Evolutionary conservation across 2,329 filamentous ascomycete species (phyloP).

Genomic region (Raffaelea deltoideospora): DNA sequence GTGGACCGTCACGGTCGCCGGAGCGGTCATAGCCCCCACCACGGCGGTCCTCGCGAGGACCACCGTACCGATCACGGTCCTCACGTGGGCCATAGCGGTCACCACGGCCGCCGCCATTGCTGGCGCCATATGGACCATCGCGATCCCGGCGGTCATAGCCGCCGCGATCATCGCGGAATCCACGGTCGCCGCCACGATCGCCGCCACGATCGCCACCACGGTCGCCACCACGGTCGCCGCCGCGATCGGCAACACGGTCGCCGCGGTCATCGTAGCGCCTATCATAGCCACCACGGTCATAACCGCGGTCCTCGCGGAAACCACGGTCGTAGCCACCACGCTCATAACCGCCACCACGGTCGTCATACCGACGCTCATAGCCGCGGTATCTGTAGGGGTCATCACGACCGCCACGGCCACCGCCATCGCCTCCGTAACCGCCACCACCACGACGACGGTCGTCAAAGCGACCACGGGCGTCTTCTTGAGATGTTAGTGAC

Average conservation of each 20-base stretch:
- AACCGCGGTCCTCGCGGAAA: conserved; percentile 29
- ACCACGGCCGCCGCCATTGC: conserved; percentile 24
- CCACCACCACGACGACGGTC: conserved; percentile 44
- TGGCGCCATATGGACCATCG: conserved; percentile 18
- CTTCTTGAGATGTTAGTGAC: not conserved
- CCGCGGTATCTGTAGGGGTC: conserved; percentile 19
- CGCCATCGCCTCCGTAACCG: conserved; percentile 38
- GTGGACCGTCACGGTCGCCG: conserved; percentile 15
- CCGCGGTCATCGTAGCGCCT: too few relatives aligned
- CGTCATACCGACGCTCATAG: conserved; percentile 16
- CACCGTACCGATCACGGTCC: conserved; percentile 27
- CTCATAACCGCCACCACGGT: conserved; percentile 13
- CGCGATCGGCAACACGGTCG: conserved; percentile 18
- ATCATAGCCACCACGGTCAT: too few relatives aligned
- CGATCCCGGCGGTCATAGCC: conserved; percentile 36
- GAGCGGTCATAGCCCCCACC: conserved; percentile 15
- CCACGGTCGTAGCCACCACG: conserved; percentile 34
- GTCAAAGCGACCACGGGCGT: conserved; percentile 38
- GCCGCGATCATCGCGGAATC: conserved; percentile 35
- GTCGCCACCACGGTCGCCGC: conserved; percentile 33
- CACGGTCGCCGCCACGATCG: conserved; percentile 39
- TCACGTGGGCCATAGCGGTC: conserved; percentile 32
- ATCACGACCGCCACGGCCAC: conserved; percentile 27
- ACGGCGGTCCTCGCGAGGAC: conserved; percentile 17
- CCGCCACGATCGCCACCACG: conserved; percentile 28